A percentile compares a stretch with the other conserved stretches of the same genome.
Conservation (phyloP, 768 basidiomycete genomes). For the Lentinula aciculospora region DNA sequence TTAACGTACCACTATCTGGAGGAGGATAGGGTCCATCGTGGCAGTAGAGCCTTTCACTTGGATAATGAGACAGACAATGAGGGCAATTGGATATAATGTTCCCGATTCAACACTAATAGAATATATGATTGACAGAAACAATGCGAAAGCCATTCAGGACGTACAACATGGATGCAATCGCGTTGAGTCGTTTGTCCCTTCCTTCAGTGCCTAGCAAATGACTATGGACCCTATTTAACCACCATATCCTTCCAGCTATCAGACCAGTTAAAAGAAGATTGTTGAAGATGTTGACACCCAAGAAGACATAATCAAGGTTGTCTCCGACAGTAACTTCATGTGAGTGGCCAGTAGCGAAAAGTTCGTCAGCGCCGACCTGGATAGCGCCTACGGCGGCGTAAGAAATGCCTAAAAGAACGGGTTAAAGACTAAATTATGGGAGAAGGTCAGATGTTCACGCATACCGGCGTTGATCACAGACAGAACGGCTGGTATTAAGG, state of each 20-base stretch:
- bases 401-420: neutral
- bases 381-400: neutral
- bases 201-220: neutral
- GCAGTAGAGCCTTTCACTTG: constrained; percentile 1
- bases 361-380: neutral
- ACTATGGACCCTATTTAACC: neutral
- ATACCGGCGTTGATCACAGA: neutral
- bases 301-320: neutral
- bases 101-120: neutral
- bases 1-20: neutral
- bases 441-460: neutral
- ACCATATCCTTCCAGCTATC: constrained; percentile 1
- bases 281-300: neutral
- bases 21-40: neutral
- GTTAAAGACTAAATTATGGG: neutral
- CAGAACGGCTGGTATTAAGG: neutral
- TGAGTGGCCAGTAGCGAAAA: neutral
- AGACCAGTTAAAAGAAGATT: neutral
- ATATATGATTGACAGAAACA: neutral
- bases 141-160: neutral
- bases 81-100: constrained; percentile 1
- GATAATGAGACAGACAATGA: constrained; percentile 3
- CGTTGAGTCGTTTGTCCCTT: neutral
- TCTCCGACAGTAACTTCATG: neutral
- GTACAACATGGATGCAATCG: constrained; percentile 5